phyloP scores from a whole-genome alignment of 108 stramenopile genomes.

The Cyclotella kingstonii region DNA sequence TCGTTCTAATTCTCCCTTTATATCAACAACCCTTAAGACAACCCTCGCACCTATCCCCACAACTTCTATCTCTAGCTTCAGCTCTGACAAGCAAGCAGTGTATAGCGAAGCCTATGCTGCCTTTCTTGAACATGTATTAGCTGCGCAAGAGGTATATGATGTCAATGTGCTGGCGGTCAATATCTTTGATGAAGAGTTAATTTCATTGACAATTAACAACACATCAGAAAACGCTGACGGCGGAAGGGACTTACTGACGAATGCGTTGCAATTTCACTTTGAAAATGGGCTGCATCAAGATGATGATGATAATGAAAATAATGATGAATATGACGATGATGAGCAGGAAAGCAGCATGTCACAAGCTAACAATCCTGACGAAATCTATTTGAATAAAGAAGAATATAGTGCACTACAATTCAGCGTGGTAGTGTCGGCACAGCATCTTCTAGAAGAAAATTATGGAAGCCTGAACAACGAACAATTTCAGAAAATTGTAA shows the following conservation, averaged over 20 bases:
- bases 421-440: slow-evolving; percentile 24
- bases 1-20: slow-evolving; percentile 10
- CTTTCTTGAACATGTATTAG: slow-evolving; percentile 32
- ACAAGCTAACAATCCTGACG: no score
- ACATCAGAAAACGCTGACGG: not conserved
- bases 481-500: slow-evolving; percentile 31
- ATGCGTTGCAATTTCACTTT: slow-evolving; percentile 13
- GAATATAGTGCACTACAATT: slow-evolving; percentile 12
- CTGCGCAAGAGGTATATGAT: slow-evolving; percentile 33
- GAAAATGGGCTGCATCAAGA: not conserved
- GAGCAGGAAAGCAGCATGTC: no score
- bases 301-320: not conserved
- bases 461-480: slow-evolving; percentile 1
- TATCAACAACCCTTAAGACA: slow-evolving; percentile 29
- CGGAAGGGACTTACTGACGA: not conserved
- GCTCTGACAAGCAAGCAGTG: not conserved
- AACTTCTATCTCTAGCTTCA: slow-evolving; percentile 2
- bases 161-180: slow-evolving; percentile 21
- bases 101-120: slow-evolving; percentile 13
- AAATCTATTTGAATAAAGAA: not conserved
- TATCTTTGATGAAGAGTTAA: slow-evolving; percentile 33
- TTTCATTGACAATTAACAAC: not conserved
- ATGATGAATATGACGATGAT: not conserved
- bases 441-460: slow-evolving; percentile 8
- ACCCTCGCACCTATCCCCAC: slow-evolving; percentile 15